phyloP scores from a whole-genome alignment of 2,329 filamentous ascomycete species.

The Aspergillus ibericus region DNA sequence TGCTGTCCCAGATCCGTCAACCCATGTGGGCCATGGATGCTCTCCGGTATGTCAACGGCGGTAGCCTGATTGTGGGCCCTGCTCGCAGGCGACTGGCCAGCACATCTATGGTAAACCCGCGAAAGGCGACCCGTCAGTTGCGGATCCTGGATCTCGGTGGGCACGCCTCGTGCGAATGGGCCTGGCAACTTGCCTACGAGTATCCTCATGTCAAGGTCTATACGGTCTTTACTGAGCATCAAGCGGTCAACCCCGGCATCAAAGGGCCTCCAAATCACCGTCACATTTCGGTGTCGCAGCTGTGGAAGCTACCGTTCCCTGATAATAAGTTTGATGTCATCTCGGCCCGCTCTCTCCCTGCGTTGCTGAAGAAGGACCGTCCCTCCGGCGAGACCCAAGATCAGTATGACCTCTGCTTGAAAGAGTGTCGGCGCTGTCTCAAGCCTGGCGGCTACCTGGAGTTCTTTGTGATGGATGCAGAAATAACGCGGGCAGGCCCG shows the following conservation, averaged over 20 bases:
- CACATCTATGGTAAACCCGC: slow-evolving; percentile 14
- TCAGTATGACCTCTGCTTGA: slow-evolving; percentile 83
- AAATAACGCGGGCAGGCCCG: slow-evolving; percentile 81
- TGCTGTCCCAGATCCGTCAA: slow-evolving; percentile 66
- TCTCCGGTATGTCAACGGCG: slow-evolving; percentile 60
- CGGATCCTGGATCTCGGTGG: slow-evolving; percentile 85
- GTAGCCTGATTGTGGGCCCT: slow-evolving; percentile 59
- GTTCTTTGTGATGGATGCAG: slow-evolving; percentile 84
- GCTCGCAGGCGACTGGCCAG: slow-evolving; percentile 42
- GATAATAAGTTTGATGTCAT: slow-evolving; percentile 87
- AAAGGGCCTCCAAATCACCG: slow-evolving; percentile 85
- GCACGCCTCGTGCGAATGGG: slow-evolving; percentile 86
- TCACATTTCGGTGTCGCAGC: slow-evolving; percentile 71
- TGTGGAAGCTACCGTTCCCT: slow-evolving; percentile 81
- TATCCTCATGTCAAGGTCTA: slow-evolving; percentile 84
- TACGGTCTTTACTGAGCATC: slow-evolving; percentile 77
- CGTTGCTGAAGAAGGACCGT: slow-evolving; percentile 69
- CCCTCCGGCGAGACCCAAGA: slow-evolving; percentile 69
- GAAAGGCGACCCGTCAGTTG: slow-evolving; percentile 47
- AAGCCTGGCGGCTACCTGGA: slow-evolving; percentile 93
- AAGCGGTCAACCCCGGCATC: slow-evolving; percentile 71
- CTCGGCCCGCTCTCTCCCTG: slow-evolving; percentile 82
- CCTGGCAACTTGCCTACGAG: slow-evolving; percentile 85
- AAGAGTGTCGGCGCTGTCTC: slow-evolving; percentile 84
- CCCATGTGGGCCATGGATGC: slow-evolving; percentile 65